phyloP scores from a whole-genome alignment of 2,329 filamentous ascomycete species.

The Nigrospora osmanthi region DNA sequence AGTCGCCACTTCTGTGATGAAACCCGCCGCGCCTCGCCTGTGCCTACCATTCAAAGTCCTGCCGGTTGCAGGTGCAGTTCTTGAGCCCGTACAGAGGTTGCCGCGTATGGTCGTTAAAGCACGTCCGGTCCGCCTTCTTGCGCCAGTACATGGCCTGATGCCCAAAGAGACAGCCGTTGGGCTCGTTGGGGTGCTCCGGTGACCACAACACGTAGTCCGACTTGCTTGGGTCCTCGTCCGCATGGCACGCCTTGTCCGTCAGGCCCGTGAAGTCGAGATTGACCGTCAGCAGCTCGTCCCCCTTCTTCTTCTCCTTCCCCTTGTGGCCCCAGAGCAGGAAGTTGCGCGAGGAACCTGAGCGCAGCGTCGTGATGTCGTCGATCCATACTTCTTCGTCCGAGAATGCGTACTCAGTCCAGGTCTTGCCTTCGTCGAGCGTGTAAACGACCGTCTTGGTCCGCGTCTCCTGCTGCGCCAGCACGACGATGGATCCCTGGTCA shows the following conservation, averaged over 20 bases:
- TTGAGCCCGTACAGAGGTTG: slow-evolving; percentile 62
- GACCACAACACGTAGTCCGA: slow-evolving; percentile 82
- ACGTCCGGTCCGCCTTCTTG: slow-evolving; percentile 71
- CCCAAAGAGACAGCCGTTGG: slow-evolving; percentile 83
- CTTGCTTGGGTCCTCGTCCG: slow-evolving; percentile 48
- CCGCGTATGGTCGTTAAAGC: slow-evolving; percentile 73
- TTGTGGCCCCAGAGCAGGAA: slow-evolving; percentile 81
- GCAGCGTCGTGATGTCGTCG: slow-evolving; percentile 76
- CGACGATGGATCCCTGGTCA: slow-evolving; percentile 87
- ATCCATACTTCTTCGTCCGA: slow-evolving; percentile 63
- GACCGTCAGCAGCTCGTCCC: slow-evolving; percentile 57
- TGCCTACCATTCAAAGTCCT: slow-evolving; percentile 86
- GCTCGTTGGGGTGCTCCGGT: slow-evolving; percentile 71
- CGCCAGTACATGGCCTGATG: slow-evolving; percentile 85
- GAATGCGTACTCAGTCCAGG: slow-evolving; percentile 73
- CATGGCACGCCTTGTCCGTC: slow-evolving; percentile 62
- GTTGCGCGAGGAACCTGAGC: slow-evolving; percentile 81
- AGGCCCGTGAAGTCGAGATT: slow-evolving; percentile 87
- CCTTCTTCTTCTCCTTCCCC: slow-evolving; percentile 14
- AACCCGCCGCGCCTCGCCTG: no score
- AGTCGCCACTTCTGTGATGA: slow-evolving; percentile 8
- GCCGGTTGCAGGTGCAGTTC: slow-evolving; percentile 76
- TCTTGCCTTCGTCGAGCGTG: slow-evolving; percentile 71
- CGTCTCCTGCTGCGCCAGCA: slow-evolving; percentile 68
- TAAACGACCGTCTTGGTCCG: slow-evolving; percentile 66